phyloP scores from a whole-genome alignment of 176 grass and related monocot species.

The Puya raimondii region DNA sequence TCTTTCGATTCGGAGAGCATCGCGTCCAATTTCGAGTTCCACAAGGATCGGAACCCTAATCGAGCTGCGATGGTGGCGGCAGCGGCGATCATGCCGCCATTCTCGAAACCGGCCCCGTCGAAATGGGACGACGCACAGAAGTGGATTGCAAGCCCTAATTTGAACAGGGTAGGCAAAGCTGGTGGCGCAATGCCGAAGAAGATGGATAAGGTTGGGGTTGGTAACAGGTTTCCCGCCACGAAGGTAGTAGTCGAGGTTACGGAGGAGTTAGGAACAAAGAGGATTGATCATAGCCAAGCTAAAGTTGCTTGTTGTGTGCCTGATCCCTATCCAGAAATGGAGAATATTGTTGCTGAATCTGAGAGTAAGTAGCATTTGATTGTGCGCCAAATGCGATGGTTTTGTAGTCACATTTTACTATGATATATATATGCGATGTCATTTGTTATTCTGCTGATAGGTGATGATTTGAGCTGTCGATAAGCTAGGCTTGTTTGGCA shows the following conservation, averaged over 20 bases:
- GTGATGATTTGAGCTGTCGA: no score
- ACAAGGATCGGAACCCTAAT: conserved; percentile 42
- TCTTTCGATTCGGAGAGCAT: conserved; percentile 67
- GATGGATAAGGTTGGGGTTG: conserved; percentile 31
- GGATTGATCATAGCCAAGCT: conserved; percentile 60
- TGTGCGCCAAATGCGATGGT: neutral
- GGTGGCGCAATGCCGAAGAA: conserved; percentile 37
- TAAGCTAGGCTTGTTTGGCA: no score
- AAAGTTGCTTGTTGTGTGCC: conserved; percentile 46
- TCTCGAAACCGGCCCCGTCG: conserved; percentile 72
- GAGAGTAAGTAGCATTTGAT: conserved; percentile 33
- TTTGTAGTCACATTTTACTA: neutral
- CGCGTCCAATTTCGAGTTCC: conserved; percentile 85
- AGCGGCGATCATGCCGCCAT: conserved; percentile 33
- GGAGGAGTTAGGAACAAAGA: conserved; percentile 87
- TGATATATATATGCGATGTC: neutral
- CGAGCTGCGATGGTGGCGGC: conserved; percentile 9
- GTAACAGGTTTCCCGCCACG: conserved; percentile 33
- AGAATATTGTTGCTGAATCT: conserved; percentile 44
- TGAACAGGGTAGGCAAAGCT: conserved; percentile 26
- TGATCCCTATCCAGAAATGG: conserved; percentile 36
- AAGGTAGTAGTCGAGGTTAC: conserved; percentile 79
- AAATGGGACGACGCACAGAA: conserved; percentile 99
- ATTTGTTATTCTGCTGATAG: no score
- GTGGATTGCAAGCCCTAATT: conserved; percentile 87